These are phyloP conservation scores for Ganoderma sinense DNA, from an alignment of 1,284 basidiomycete species.

Conservation along the genomic window DNA sequence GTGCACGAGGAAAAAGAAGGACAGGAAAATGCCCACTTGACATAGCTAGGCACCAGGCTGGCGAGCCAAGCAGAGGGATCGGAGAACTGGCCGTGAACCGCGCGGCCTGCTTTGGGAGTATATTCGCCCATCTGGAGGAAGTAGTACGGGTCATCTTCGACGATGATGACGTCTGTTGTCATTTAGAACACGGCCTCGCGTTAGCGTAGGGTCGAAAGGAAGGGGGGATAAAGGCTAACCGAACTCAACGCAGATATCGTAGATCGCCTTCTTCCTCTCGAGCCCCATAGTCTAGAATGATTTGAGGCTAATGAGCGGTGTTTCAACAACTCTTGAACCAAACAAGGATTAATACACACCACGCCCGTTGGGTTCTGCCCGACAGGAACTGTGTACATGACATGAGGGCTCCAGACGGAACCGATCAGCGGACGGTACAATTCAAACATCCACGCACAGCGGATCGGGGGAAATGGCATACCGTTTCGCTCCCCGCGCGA, in stretches of 20 bases:
- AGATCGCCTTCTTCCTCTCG: constrained; percentile 79
- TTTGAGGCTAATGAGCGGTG: background rate
- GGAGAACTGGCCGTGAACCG: constrained; percentile 31
- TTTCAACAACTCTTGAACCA: too few species aligned
- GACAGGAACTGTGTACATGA: constrained; percentile 79
- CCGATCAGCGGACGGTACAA: constrained; percentile 17
- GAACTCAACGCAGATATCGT: constrained; percentile 81
- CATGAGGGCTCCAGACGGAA: constrained; percentile 59
- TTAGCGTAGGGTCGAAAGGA: background rate
- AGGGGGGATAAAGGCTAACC: constrained; percentile 46
- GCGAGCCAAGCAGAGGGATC: constrained; percentile 55
- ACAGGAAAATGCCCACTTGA: constrained; percentile 52
- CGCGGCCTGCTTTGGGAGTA: constrained; percentile 52
- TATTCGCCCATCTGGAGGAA: constrained; percentile 73
- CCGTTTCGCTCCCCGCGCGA: constrained; percentile 55
- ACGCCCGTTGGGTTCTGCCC: constrained; percentile 86
- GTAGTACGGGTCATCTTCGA: constrained; percentile 87
- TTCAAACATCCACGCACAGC: background rate
- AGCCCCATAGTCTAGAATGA: constrained; percentile 63
- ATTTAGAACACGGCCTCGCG: background rate
- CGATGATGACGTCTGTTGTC: constrained; percentile 69
- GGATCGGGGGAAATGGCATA: constrained; percentile 22
- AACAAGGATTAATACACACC: constrained; percentile 46
- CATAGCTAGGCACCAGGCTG: constrained; percentile 71
- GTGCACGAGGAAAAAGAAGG: constrained; percentile 5